phyloP scores from a whole-genome alignment of 192 early-diverging fungal species.

The Mortierella hygrophila region DNA sequence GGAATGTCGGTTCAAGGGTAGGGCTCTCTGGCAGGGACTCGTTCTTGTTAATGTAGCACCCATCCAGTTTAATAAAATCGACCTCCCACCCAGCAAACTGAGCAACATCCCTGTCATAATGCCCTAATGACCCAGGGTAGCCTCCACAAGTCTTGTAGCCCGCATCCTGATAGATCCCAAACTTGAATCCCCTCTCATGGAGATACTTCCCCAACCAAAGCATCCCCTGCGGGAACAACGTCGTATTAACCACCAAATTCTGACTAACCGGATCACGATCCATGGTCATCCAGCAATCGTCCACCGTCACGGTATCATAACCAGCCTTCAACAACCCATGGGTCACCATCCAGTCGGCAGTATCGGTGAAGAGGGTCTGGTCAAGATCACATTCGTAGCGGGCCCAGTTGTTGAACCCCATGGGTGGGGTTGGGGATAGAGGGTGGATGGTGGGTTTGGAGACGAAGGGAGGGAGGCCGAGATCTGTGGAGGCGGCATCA shows the following conservation, averaged over 20 bases:
- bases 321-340: constrained; percentile 59
- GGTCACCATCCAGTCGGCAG: constrained; percentile 61
- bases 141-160: constrained; percentile 66
- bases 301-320: constrained; percentile 69
- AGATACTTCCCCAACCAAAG: constrained; percentile 63
- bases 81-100: constrained; percentile 68
- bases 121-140: constrained; percentile 60
- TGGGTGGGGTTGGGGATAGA: constrained; percentile 43
- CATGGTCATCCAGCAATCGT: constrained; percentile 69
- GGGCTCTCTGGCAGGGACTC: constrained; percentile 38
- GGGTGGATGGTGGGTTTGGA: background rate
- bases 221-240: constrained; percentile 68
- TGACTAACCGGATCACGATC: constrained; percentile 42
- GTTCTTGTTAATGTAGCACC: constrained; percentile 62
- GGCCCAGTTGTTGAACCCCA: constrained; percentile 75
- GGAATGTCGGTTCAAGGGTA: constrained; percentile 50
- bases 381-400: constrained; percentile 63
- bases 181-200: constrained; percentile 61
- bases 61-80: constrained; percentile 75
- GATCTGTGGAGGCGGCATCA: constrained; percentile 10
- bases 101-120: constrained; percentile 62
- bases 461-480: constrained; percentile 11
- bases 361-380: constrained; percentile 63
- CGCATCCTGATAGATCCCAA: constrained; percentile 58
- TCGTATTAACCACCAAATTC: constrained; percentile 49